These are phyloP conservation scores for Candida corydali DNA, from an alignment of 805 yeast genomes.

Conservation along the genomic window DNA sequence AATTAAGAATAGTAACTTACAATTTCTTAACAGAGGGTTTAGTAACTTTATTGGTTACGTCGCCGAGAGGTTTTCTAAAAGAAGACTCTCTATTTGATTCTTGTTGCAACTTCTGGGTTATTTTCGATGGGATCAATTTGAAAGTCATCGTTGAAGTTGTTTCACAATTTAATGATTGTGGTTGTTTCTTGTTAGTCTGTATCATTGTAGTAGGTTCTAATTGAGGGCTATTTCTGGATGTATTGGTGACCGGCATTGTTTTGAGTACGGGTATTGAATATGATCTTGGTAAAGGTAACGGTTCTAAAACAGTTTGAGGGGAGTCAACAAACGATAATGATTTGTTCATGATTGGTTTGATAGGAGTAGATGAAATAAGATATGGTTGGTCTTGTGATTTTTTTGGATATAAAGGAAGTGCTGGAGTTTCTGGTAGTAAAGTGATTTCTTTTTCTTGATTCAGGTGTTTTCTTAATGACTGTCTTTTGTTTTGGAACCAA, in stretches of 20 bases:
- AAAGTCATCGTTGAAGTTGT: slow-evolving; percentile 31
- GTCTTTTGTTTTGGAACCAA: slow-evolving; percentile 97
- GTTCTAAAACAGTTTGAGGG: slow-evolving; percentile 7
- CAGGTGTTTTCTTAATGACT: slow-evolving; percentile 58
- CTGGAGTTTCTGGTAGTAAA: slow-evolving; percentile 38
- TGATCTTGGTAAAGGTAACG: slow-evolving; percentile 20
- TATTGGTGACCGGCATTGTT: slow-evolving; percentile 1
- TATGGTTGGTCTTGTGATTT: slow-evolving; percentile 8
- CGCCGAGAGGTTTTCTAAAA: slow-evolving; percentile 25
- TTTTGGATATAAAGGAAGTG: slow-evolving; percentile 5
- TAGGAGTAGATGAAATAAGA: slow-evolving; percentile 23
- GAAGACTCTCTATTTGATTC: slow-evolving; percentile 11
- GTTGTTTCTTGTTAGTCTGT: slow-evolving; percentile 34
- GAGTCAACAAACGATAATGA: slow-evolving; percentile 21
- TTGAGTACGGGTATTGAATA: slow-evolving; percentile 11
- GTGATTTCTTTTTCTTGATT: slow-evolving; percentile 36
- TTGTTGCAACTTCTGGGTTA: slow-evolving; percentile 13
- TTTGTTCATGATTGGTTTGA: slow-evolving; percentile 17
- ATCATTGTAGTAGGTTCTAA: slow-evolving; percentile 4
- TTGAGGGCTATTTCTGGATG: not conserved
- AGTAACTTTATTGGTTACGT: slow-evolving; percentile 10
- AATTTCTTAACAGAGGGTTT: slow-evolving; percentile 8
- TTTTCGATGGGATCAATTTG: slow-evolving; percentile 27
- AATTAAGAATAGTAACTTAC: not conserved
- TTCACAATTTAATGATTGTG: slow-evolving; percentile 24